Evolutionary conservation across 768 basidiomycete species (phyloP).

Genomic region (Paxillus involutus): DNA sequence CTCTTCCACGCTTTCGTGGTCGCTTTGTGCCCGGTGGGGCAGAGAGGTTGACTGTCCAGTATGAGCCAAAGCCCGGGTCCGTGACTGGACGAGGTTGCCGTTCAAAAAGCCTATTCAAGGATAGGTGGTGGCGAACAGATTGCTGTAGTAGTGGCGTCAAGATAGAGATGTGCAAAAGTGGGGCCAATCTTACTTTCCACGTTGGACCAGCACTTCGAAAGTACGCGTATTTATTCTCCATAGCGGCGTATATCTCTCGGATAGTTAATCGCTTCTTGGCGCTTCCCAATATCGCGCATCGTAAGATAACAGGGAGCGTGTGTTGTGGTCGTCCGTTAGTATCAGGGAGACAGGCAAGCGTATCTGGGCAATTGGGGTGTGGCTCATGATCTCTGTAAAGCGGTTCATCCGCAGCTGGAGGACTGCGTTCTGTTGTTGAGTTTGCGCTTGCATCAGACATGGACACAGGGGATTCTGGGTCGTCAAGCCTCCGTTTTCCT

Average conservation of each 20-base stretch:
- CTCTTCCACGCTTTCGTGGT: constrained; percentile 74
- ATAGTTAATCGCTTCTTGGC: constrained; percentile 75
- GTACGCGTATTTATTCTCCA: constrained; percentile 84
- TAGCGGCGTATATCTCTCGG: constrained; percentile 81
- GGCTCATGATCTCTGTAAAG: constrained; percentile 47
- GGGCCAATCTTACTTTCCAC: constrained; percentile 64
- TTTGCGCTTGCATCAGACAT: constrained; percentile 33
- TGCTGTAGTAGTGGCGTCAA: constrained; percentile 47
- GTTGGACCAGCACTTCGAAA: constrained; percentile 79
- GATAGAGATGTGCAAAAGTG: not conserved
- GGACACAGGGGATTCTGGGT: constrained; percentile 34
- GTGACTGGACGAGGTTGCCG: constrained; percentile 79
- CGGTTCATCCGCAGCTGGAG: constrained; percentile 22
- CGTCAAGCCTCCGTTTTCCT: constrained; percentile 25
- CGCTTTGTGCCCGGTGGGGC: constrained; percentile 88
- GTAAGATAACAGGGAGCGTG: constrained; percentile 80
- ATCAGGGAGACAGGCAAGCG: constrained; percentile 74
- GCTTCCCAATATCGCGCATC: constrained; percentile 82
- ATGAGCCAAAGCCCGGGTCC: constrained; percentile 84
- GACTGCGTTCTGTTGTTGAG: constrained; percentile 20
- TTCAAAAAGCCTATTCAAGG: constrained; percentile 80
- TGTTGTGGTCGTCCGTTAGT: constrained; percentile 80
- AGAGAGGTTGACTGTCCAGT: constrained; percentile 85
- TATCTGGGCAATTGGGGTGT: constrained; percentile 80
- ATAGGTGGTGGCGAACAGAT: constrained; percentile 86